Percentiles rank a stretch among this genome's conserved stretches.
Conservation (phyloP, 805 yeast species). For the Diddensiella santjacobensis region DNA sequence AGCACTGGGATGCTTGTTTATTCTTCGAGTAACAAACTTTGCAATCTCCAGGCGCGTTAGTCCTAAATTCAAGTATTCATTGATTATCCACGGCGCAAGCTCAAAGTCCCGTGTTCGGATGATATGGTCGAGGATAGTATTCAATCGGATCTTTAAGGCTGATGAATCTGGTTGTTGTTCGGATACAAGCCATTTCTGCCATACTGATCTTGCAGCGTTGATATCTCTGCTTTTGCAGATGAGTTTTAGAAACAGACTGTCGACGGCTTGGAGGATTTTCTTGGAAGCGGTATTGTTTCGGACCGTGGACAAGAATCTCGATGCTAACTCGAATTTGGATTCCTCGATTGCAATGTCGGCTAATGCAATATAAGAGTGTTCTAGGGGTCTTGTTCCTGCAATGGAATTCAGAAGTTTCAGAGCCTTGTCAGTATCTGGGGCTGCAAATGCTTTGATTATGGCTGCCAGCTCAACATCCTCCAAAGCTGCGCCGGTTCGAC, state of each 20-base stretch:
- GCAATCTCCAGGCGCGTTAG: conserved; percentile 1
- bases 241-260: conserved; percentile 11
- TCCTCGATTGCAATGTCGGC: conserved; percentile 25
- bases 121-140: conserved; percentile 10
- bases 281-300: background rate
- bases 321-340: conserved; percentile 18
- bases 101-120: background rate
- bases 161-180: conserved; percentile 19
- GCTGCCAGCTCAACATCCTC: conserved; percentile 13
- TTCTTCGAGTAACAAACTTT: background rate
- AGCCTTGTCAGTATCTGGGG: conserved; percentile 13
- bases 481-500: conserved; percentile 1
- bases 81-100: conserved; percentile 10
- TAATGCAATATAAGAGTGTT: conserved; percentile 21
- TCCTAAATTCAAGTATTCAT: conserved; percentile 10
- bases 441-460: conserved; percentile 12
- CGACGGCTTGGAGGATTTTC: conserved; percentile 5
- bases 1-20: background rate
- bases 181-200: conserved; percentile 17
- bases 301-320: conserved; percentile 8
- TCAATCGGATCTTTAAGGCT: conserved; percentile 1
- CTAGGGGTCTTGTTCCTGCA: background rate
- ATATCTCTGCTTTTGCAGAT: conserved; percentile 4
- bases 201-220: conserved; percentile 12
- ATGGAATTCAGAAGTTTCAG: background rate